Evolutionary conservation across 768 basidiomycete species (phyloP), one percentile per base, ranked within the genome.

Genomic region (Trametes cingulata): DNA sequence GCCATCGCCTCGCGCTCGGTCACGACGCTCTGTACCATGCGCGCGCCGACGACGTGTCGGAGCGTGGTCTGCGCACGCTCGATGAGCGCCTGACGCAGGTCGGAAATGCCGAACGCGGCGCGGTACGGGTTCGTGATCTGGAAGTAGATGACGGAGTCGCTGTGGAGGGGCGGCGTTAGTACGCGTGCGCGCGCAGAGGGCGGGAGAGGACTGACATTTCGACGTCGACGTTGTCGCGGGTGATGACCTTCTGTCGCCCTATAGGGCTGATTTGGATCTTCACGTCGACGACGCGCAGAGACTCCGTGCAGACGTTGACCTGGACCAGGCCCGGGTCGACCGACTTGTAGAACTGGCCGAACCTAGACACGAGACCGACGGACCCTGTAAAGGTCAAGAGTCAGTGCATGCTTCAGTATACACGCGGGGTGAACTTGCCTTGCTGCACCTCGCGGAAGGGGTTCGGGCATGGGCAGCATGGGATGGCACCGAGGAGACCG

Each of bases 1-100:
- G 95, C 95, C 64, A 97, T 94, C 41, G 90, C 94, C 69, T 98
- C 96, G 62, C 96, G 92, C 76, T 98, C 96, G 3, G 95, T 96
- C 62, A 98, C 93, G 58, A 98, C 91, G 67, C 85, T 87, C 75
- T 98, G 96, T n/a, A 98, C 91, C 0, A 90, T 87, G 22, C 93
- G 89, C 3, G 93, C 92, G 64, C 96, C 96, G 35, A 97, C 94
- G 71, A 98, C 95, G 69, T 98, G 94, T n/a, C 96, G 87, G 20
- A 98, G 82, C 15, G 96, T 99, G 2, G 96, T 98, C 77, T 97
- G 91, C 0, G 91, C 87, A 64, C 92, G 87, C 73, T 93, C 92
- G 48, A 86, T 76, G 62, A 93, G 85, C 0, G 92, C 93, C 65
- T 88, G 85, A 52, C 90, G 91, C 25, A 99, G 84, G 72, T 98